These are phyloP conservation scores for Crepidotus variabilis DNA, from an alignment of 768 basidiomycete genomes.

Conservation along the genomic window DNA sequence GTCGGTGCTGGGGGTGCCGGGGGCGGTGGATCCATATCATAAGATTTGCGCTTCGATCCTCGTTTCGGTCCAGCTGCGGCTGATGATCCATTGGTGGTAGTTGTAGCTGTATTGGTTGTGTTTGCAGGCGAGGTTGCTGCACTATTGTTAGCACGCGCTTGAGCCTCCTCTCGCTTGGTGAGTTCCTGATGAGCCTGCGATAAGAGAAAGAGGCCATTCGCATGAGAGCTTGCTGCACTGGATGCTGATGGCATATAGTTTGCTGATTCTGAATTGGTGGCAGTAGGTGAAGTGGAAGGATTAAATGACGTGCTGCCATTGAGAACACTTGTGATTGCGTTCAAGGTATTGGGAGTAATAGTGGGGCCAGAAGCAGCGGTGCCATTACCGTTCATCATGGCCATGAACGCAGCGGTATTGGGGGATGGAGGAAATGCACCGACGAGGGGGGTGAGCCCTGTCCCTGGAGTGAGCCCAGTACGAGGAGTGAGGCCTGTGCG, in stretches of 20 bases:
- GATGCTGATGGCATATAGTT: conserved; percentile 41
- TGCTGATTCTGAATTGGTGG: conserved; percentile 25
- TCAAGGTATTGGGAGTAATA: conserved; percentile 75
- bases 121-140: conserved; percentile 12
- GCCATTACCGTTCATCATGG: conserved; percentile 73
- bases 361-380: conserved; percentile 38
- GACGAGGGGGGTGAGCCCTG: conserved; percentile 78
- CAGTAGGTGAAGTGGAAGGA: conserved; percentile 31
- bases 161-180: conserved; percentile 89
- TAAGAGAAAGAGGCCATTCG: conserved; percentile 91
- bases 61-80: conserved; percentile 33
- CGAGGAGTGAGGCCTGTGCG: conserved; percentile 82
- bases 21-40: conserved; percentile 40
- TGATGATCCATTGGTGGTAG: conserved; percentile 24
- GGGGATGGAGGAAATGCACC: conserved; percentile 85
- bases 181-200: conserved; percentile 96
- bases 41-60: conserved; percentile 69
- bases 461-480: conserved; percentile 75
- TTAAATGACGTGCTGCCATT: conserved; percentile 50
- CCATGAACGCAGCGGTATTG: conserved; percentile 88
- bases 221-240: conserved; percentile 65
- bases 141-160: conserved; percentile 50
- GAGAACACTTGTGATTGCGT: conserved; percentile 77
- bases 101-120: conserved; percentile 27
- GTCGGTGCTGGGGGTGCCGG: conserved; percentile 19